Evolutionary conservation across 2,329 filamentous ascomycete genomes (phyloP), one percentile per base, ranked within the genome.

Genomic region (Atkinsonella hypoxylon): DNA sequence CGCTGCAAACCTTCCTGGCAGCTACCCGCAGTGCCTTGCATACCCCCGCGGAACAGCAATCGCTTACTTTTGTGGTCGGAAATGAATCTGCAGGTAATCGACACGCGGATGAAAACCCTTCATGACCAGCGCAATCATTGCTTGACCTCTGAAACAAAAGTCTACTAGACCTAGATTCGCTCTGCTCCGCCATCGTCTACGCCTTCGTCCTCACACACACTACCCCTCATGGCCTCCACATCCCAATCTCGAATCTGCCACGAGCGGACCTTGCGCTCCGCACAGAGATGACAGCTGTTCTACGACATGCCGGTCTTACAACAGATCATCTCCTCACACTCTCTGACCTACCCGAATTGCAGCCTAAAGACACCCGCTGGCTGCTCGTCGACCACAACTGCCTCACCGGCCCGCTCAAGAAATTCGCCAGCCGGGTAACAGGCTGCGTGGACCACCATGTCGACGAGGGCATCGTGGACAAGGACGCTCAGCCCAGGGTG

Each of bases 341-440:
- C 13, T 72, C 70, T 4, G 72, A 75, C n/a, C 69, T 78, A 0
- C 71, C 72, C 1, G 66, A 61, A 40, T 62, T 85, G 11, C 58
- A 64, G 0, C 71, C 79, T 0, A 71, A 76, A 26, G 75, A 79
- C 45, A 83, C 84, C 1, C 71, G 70, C 47, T 89, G 85, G 85
- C 67, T 88, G 17, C 71, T 93, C 1, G 85, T 93, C 4, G 87
- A 93, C 67, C 88, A 93, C 70, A 93, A 93, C 62, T 75, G 72
- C 1, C 70, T 88, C 45, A 83, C 83, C 6, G 85, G 85, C 0
- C 59, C 67, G 13, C 69, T 91, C 15, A 66, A 63, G 38, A 64
- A 71, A 15, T 87, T 80, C 59, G 67, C 68, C 0, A 54, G 61
- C 4, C 68, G 70, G 9, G 76, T 90, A 0, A 67, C 73, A 4